These are phyloP conservation scores for Papilionanthe hybrid DNA, from an alignment of 116 monocot species.

Conservation along the genomic window DNA sequence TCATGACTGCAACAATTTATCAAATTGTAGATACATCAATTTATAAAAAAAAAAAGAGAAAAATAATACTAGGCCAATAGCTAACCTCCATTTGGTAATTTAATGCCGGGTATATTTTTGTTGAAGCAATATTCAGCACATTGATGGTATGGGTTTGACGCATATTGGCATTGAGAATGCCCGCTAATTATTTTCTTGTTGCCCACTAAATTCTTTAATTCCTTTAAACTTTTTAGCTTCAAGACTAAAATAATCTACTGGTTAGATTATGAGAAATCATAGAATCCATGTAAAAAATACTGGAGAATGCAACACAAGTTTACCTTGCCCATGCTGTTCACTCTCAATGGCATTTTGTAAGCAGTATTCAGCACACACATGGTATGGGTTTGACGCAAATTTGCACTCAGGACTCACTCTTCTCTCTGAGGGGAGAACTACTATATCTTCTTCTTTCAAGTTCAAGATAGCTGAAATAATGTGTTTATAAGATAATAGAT, in stretches of 20 bases:
- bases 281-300: background rate
- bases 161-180: slow-evolving; percentile 6
- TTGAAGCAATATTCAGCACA: slow-evolving; percentile 6
- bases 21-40: too few relatives aligned
- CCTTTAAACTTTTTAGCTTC: background rate
- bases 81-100: background rate
- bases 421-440: background rate
- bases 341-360: background rate
- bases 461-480: background rate
- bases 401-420: slow-evolving; percentile 9
- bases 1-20: background rate
- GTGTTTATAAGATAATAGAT: background rate
- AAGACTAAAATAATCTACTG: slow-evolving; percentile 1
- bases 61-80: background rate
- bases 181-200: background rate
- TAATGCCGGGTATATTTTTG: background rate
- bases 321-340: background rate
- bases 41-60: background rate
- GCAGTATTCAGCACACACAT: slow-evolving; percentile 11
- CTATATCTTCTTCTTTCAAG: background rate
- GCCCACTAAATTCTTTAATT: background rate
- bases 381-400: slow-evolving; percentile 12
- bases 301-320: background rate
- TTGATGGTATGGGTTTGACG: slow-evolving; percentile 13
- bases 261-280: background rate